Base-by-base conservation (phyloP, 306 rosid genomes). In the Quercus ilex region DNA sequence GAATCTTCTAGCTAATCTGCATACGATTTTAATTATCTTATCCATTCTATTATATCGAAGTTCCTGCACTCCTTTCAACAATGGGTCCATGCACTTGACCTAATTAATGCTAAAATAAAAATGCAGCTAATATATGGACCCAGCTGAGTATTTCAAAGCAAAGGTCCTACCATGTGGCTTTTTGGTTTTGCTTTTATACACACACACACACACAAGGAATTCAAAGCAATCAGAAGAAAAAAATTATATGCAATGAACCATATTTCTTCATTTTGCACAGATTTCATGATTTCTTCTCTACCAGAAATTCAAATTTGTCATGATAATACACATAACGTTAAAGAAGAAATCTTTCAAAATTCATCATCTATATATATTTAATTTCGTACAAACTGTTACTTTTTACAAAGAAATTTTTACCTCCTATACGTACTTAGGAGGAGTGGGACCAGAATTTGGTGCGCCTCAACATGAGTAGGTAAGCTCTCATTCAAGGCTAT, bases 71-170 rank as follows among this genome's bases (percentile, higher is more conserved):
- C 53, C 53, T 12, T 49, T 10, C 53, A 11, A 49, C 53, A 49
- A 21, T 78, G 73, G 75, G 69, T 74, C 59, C 82, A 38, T 52
- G 62, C 31, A 74, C 62, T 69, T 83, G 69, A 55, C 69, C 43
- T 23, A 62, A 35, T 31, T 8, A 9, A 71, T 5, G 6, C 63
- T 15, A 68, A 49, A 49, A 49, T 13, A 41, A 60, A 76, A 46
- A 73, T 57, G 77, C 55, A 43, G 19, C 43, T 4, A 65, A 74
- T 13, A 3, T 8, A 41, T 4, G 53, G 14, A 15, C 51, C 51
- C 23, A 38, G 20, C 21, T 38, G 55, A 13, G 1, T 33, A 35
- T 55, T 63, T 65, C 49, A 17, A 3, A 65, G 52, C 20, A 31
- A 6, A 51, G 75, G 25, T 33, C 76, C 76, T 52, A 65, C 73